A percentile compares a stretch with the other conserved stretches of the same genome.
Evolutionary conservation across 1,284 basidiomycete species (phyloP).

Genomic region (Somion occarium): DNA sequence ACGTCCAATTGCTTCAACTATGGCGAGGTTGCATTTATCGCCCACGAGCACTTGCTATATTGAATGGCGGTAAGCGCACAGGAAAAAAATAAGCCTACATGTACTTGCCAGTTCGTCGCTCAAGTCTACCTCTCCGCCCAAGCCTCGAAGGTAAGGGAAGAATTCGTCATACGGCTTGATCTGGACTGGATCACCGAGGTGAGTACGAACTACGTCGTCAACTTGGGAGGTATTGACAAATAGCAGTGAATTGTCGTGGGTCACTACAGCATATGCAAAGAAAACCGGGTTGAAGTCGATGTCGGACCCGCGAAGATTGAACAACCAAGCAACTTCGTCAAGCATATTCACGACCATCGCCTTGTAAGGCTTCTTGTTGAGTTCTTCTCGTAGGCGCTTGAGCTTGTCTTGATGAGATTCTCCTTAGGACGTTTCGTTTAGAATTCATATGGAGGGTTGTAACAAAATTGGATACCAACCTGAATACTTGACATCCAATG

Average conservation of each 20-base stretch:
- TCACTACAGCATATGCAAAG: conserved; percentile 88
- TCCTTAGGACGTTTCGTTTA: conserved; percentile 34
- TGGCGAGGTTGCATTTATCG: conserved; percentile 72
- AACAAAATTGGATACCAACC: conserved; percentile 30
- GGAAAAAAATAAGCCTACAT: too few species aligned
- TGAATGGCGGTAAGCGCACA: too few species aligned
- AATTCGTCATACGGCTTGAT: conserved; percentile 72
- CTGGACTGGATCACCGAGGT: conserved; percentile 61
- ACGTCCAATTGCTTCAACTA: conserved; percentile 72
- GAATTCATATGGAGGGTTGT: neutral
- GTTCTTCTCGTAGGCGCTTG: conserved; percentile 55
- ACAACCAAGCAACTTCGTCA: conserved; percentile 91
- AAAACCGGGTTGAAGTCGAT: conserved; percentile 98
- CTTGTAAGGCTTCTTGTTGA: conserved; percentile 59
- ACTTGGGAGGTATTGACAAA: conserved; percentile 74
- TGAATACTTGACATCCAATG: conserved; percentile 68
- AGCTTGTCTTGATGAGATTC: conserved; percentile 69
- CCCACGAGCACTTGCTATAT: conserved; percentile 59
- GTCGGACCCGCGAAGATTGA: conserved; percentile 91
- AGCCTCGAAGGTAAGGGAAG: conserved; percentile 53
- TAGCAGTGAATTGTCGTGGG: conserved; percentile 58
- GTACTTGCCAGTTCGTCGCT: conserved; percentile 39
- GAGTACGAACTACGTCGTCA: conserved; percentile 47
- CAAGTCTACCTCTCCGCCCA: conserved; percentile 43
- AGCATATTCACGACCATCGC: conserved; percentile 78